These are phyloP conservation scores for Lophium mytilinum DNA, from an alignment of 495 filamentous ascomycete species.

Conservation along the genomic window DNA sequence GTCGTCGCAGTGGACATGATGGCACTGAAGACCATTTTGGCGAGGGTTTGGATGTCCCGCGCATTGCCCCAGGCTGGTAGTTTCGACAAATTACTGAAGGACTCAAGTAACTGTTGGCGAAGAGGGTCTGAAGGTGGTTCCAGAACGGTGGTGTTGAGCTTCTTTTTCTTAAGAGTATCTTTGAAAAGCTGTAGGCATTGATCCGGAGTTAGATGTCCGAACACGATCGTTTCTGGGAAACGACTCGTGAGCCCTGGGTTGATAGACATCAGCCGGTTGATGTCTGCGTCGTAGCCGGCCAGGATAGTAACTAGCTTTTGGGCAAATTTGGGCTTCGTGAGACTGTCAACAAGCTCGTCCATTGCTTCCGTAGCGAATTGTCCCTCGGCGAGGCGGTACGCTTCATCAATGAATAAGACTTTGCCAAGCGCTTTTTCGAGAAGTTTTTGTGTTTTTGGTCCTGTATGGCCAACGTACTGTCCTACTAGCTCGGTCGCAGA, in stretches of 20 bases:
- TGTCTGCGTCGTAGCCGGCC: constrained; percentile 64
- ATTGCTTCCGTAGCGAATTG: constrained; percentile 62
- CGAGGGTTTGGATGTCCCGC: constrained; percentile 53
- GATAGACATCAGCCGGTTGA: constrained; percentile 58
- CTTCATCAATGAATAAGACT: constrained; percentile 63
- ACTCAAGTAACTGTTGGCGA: constrained; percentile 22
- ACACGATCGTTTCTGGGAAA: constrained; percentile 53
- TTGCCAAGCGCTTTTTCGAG: constrained; percentile 54
- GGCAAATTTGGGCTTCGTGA: constrained; percentile 54
- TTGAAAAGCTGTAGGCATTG: constrained; percentile 40
- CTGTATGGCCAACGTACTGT: constrained; percentile 50
- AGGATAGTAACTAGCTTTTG: constrained; percentile 65
- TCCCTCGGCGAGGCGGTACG: constrained; percentile 51
- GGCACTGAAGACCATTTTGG: constrained; percentile 44
- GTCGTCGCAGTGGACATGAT: constrained; percentile 28
- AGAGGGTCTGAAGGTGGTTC: constrained; percentile 20
- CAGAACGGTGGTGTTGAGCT: constrained; percentile 16
- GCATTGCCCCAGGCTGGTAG: constrained; percentile 61
- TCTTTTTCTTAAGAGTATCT: constrained; percentile 14
- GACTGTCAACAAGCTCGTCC: constrained; percentile 61
- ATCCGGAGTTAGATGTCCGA: constrained; percentile 37
- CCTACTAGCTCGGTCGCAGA: constrained; percentile 37
- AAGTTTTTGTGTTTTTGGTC: constrained; percentile 51
- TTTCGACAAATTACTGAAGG: constrained; percentile 38
- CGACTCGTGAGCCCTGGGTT: constrained; percentile 53